Evolutionary conservation across 2,329 filamentous ascomycete genomes (phyloP).

Genomic region (Aspergillus glaucus): DNA sequence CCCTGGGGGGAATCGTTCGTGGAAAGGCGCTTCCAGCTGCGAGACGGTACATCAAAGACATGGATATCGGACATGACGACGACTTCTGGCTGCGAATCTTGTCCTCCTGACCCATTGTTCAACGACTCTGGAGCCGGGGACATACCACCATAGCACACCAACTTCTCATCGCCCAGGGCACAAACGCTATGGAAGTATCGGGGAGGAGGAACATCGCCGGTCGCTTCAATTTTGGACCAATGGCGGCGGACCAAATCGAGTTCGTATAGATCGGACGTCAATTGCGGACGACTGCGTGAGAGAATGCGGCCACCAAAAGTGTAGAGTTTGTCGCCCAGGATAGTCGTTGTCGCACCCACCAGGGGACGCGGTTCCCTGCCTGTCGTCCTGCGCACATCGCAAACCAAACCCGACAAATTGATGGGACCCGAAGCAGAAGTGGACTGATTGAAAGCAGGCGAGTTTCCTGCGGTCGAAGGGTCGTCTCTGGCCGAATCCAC

Average conservation of each 20-base stretch:
- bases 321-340: slow-evolving; percentile 91
- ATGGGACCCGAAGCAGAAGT: slow-evolving; percentile 41
- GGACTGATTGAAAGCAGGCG: slow-evolving; percentile 23
- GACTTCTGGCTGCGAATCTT: slow-evolving; percentile 73
- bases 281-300: slow-evolving; percentile 72
- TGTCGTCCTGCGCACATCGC: slow-evolving; percentile 72
- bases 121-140: slow-evolving; percentile 60
- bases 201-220: slow-evolving; percentile 79
- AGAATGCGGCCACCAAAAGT: slow-evolving; percentile 90
- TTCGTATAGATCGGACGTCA: slow-evolving; percentile 90
- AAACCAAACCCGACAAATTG: slow-evolving; percentile 60
- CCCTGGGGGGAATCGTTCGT: slow-evolving; percentile 81
- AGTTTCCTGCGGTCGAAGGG: slow-evolving; percentile 19
- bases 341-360: slow-evolving; percentile 91
- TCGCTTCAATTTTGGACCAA: slow-evolving; percentile 83
- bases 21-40: slow-evolving; percentile 77
- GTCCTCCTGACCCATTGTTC: slow-evolving; percentile 29
- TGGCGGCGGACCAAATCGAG: slow-evolving; percentile 84
- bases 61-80: slow-evolving; percentile 98
- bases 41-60: slow-evolving; percentile 79
- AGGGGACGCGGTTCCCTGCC: slow-evolving; percentile 84
- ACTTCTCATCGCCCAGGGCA: slow-evolving; percentile 83
- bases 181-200: slow-evolving; percentile 98
- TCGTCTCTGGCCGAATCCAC: slow-evolving; percentile 29
- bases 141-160: slow-evolving; percentile 98